Evolutionary conservation across 2,329 filamentous ascomycete genomes (phyloP).

Genomic region (Acarospora socialis): DNA sequence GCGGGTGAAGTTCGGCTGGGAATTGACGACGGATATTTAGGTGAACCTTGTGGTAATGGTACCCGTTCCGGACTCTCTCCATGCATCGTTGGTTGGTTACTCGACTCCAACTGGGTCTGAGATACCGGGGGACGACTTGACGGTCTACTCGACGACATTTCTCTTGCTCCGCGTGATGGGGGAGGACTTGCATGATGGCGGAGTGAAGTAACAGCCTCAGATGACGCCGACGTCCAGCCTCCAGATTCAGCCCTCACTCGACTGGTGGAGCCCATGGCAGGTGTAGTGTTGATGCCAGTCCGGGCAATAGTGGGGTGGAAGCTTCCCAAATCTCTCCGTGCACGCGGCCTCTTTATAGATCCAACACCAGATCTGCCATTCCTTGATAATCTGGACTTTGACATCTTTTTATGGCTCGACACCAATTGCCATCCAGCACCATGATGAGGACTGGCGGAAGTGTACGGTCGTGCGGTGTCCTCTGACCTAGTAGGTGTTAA

Average conservation of each 20-base stretch:
- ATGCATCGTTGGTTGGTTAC: no score
- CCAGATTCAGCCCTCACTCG: conserved; percentile 11
- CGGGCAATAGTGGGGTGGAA: conserved; percentile 9
- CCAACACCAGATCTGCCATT: neutral
- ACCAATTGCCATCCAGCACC: conserved; percentile 24
- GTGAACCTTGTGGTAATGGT: no score
- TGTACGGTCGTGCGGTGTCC: conserved; percentile 16
- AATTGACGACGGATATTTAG: no score
- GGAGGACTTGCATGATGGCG: conserved; percentile 24
- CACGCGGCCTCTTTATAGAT: conserved; percentile 5
- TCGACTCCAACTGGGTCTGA: no score
- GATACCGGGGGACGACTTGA: no score
- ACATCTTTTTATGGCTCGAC: conserved; percentile 9
- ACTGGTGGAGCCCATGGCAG: conserved; percentile 13
- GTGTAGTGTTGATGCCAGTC: conserved; percentile 2
- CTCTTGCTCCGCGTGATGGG: conserved; percentile 12
- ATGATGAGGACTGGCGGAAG: conserved; percentile 15
- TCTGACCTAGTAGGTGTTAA: conserved; percentile 14
- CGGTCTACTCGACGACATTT: no score
- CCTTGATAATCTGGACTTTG: conserved; percentile 9
- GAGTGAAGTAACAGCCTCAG: conserved; percentile 26
- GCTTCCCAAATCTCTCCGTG: conserved; percentile 11
- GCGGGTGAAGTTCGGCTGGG: conserved; percentile 11
- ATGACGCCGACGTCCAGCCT: conserved; percentile 16
- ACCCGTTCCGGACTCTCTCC: no score